Evolutionary conservation across 2,329 filamentous ascomycete species (phyloP).

Genomic region (Talaromyces albobiverticillius): DNA sequence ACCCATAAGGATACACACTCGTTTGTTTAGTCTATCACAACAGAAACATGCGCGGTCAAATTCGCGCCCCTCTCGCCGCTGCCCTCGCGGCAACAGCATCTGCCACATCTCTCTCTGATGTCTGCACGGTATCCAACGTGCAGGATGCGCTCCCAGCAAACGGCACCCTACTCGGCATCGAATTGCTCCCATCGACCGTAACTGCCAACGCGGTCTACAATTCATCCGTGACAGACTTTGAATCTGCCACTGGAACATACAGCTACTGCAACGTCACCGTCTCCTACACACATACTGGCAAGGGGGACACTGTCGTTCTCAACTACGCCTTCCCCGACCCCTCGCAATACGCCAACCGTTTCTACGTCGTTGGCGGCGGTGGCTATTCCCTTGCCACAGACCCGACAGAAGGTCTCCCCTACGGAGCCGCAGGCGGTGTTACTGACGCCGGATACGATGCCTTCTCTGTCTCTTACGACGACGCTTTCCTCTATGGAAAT

Average conservation of each 20-base stretch:
- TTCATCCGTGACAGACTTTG: constrained; percentile 24
- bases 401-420: constrained; percentile 41
- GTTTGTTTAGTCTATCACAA: constrained; percentile 22
- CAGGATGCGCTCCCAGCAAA: constrained; percentile 42
- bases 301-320: constrained; percentile 36
- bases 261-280: constrained; percentile 43
- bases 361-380: constrained; percentile 46
- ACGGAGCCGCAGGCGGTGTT: constrained; percentile 41
- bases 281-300: constrained; percentile 42
- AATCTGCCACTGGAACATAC: constrained; percentile 19
- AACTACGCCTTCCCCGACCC: constrained; percentile 35
- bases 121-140: constrained; percentile 46
- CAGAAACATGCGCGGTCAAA: constrained; percentile 23
- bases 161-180: constrained; percentile 41
- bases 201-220: constrained; percentile 41
- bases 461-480: constrained; percentile 36
- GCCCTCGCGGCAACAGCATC: constrained; percentile 29
- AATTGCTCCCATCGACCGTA: constrained; percentile 41
- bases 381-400: constrained; percentile 40
- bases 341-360: constrained; percentile 43
- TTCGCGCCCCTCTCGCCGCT: constrained; percentile 8
- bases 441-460: constrained; percentile 47
- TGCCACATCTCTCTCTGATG: constrained; percentile 36
- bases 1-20: no score
- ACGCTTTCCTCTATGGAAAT: constrained; percentile 33